These are phyloP conservation scores for Mycena maculata DNA, from an alignment of 768 basidiomycete species.

Conservation along the genomic window DNA sequence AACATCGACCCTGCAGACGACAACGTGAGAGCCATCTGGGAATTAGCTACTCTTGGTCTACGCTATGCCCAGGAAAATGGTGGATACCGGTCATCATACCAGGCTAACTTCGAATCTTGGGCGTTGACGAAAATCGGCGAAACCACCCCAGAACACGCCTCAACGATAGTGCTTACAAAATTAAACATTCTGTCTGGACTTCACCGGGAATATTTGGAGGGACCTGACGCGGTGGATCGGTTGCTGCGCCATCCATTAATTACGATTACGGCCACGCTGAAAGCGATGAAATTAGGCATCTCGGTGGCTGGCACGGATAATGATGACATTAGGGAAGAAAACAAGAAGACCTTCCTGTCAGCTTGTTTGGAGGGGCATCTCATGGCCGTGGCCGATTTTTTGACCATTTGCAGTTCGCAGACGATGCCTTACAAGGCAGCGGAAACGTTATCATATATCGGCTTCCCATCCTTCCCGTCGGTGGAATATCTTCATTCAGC, in stretches of 20 bases:
- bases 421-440: neutral
- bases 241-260: slow-evolving; percentile 1
- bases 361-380: slow-evolving; percentile 1
- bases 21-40: neutral
- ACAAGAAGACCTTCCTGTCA: neutral
- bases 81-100: neutral
- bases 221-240: neutral
- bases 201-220: neutral
- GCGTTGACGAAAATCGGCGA: neutral
- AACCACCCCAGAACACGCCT: neutral
- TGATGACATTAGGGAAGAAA: neutral
- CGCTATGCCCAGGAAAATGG: neutral
- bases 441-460: neutral
- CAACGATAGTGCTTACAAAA: neutral
- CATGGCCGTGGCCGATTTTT: neutral
- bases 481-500: neutral
- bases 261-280: neutral
- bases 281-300: neutral
- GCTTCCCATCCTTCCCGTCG: neutral
- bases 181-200: neutral
- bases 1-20: neutral
- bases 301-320: neutral
- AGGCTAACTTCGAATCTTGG: neutral
- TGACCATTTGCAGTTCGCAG: neutral
- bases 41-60: neutral